Base-by-base conservation (phyloP, 805 yeast species). In the Kluyveromyces lactis region DNA sequence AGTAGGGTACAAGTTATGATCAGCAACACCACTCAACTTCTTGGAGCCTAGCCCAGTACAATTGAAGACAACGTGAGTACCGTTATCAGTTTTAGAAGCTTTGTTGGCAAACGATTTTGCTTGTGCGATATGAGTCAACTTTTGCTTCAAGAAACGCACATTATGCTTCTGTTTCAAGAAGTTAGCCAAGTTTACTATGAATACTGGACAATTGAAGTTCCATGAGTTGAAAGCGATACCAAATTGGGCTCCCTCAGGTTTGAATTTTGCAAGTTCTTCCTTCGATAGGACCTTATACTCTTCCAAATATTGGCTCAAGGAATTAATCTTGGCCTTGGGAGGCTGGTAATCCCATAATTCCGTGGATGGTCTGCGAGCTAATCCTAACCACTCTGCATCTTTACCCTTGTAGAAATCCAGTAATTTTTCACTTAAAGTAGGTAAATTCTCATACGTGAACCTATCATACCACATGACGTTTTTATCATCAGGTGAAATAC, bases 21-120 rank as follows among this genome's bases (percentile, higher is more conserved):
- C 95, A 16, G 64, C 61, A 13, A 81, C 85, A 10, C 89, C 92
- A 6, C 77, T 77, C 4, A 85, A 61, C 2, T 58, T 54, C 34
- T 65, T 66, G 2, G 92, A 83, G 9, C 87, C 84, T 16, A 81
- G 64, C 6, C 94, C 95, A 0, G 87, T 69, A 57, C 94, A 83
- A 51, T 85, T 85, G 69, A 83, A 79, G 7, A 82, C 80, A 10
- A 41, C 17, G n/a, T 42, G 44, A 26, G 26, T 34, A 12, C 24
- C 41, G 21, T 33, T 36, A 15, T 12, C 26, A 4, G 59, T 64
- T 31, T 66, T 57, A 1, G 77, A 67, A 2, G 54, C 42, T 5
- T 45, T 39, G 10, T 45, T 46, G 7, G 48, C 32, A 41, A 27
- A 45, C 9, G 43, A 27, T 7, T 62, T 72, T 1, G 83, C 86